Evolutionary conservation across 768 basidiomycete genomes (phyloP).

Genomic region (Sporobolomyces roseus): DNA sequence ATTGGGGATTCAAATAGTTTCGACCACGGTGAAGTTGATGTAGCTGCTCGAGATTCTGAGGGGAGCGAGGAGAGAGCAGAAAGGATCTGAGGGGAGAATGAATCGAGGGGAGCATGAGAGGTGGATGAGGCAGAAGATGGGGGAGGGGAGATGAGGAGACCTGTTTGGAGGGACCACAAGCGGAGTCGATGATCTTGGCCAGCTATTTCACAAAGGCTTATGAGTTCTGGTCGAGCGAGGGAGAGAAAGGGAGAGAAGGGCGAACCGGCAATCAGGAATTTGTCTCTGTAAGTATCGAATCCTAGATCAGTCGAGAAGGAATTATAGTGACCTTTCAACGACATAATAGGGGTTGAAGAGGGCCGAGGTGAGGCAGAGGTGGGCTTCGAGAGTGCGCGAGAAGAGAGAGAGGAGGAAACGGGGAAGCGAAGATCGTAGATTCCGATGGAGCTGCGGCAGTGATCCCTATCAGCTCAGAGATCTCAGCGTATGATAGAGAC

Average conservation of each 20-base stretch:
- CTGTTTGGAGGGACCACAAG: slow-evolving; percentile 35
- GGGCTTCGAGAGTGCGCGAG: too few relatives aligned
- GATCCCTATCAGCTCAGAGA: too few relatives aligned
- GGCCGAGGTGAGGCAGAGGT: too few relatives aligned
- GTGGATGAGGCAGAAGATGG: not conserved
- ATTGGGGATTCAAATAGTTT: not conserved
- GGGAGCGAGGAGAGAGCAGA: slow-evolving; percentile 1
- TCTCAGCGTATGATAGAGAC: too few relatives aligned
- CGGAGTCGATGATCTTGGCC: slow-evolving; percentile 28
- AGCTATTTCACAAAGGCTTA: slow-evolving; percentile 1
- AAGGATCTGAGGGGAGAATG: not conserved
- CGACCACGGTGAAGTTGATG: not conserved
- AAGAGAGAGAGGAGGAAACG: too few relatives aligned
- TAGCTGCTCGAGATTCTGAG: not conserved
- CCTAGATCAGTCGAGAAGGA: slow-evolving; percentile 21
- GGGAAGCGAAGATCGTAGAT: slow-evolving; percentile 33
- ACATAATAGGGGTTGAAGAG: slow-evolving; percentile 12
- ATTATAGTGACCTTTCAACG: slow-evolving; percentile 30
- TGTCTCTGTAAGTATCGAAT: slow-evolving; percentile 29
- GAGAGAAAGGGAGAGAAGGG: not conserved
- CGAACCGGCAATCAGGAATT: slow-evolving; percentile 30
- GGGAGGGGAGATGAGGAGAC: not conserved
- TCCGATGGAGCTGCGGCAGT: slow-evolving; percentile 31
- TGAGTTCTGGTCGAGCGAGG: not conserved
- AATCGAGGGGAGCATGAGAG: not conserved